Evolutionary conservation across 1,139 yeast genomes (phyloP), one percentile per base, ranked within the genome.

Genomic region (Debaryomycetaceae sp.): DNA sequence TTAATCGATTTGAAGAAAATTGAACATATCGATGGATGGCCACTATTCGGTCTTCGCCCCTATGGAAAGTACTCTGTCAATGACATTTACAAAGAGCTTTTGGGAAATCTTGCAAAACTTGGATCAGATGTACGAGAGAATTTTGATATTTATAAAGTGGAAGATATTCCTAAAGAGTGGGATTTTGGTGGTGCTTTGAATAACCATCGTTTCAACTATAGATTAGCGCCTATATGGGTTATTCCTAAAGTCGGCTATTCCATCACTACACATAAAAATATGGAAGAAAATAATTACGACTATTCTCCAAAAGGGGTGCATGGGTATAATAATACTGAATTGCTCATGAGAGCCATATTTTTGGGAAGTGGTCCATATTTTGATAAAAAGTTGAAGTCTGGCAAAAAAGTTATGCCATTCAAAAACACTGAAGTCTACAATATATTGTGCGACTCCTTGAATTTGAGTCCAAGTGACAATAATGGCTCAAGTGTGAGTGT

Each of bases 171-270:
- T 0, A 48, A 58, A 7, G 79, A 78, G 41, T 81, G 85, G 78
- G 61, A 82, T 19, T 86, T 86, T 63, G 89, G 91, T 6, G 81
- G 83, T 11, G 51, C 61, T 1, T 24, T 46, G 1, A 45, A 58
- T 7, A 65, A 61, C 14, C 74, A 75, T 41, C 54, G 55, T 34
- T 85, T 73, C 53, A 67, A 73, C 42, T 69, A 78, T 38, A 70
- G 96, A 43, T 67, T 87, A 30, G 95, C 96, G 0, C 95, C 95
- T 1, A 60, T 89, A 13, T 87, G 96, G 92, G 61, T 91, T 3
- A 67, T 89, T 1, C 96, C 97, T 0, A 73, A 81, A 26, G 82
- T 87, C 5, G 96, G 96, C 0, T 89, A 85, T 65, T 70, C 86
- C 0, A 62, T 88, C n/a, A 78, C 88, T 1, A 84, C 89, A 2